Evolutionary conservation across 2,329 filamentous ascomycete genomes (phyloP), one percentile per base, ranked within the genome.

Genomic region (Stachybotrys chlorohalonatus): DNA sequence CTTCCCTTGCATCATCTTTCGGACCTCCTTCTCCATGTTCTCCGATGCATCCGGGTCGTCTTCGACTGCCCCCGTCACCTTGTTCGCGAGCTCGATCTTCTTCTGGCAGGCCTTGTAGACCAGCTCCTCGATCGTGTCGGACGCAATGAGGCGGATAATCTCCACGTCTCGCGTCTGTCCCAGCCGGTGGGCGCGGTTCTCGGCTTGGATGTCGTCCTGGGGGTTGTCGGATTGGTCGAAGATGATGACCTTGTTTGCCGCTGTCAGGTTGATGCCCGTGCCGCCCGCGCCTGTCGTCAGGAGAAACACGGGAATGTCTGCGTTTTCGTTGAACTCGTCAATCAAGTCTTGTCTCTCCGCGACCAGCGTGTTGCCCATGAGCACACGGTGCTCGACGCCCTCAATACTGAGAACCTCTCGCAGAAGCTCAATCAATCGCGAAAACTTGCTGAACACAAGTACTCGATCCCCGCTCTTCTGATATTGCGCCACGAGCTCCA

Each of bases 211-310:
- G 66, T 99, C 94, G 62, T 97, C 93, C 67, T 99, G 94, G 0
- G 94, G 94, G 63, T 99, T 99, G 74, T 96, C 96, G n/a, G 86
- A 90, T 59, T 89, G 88, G 70, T 99, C 94, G 68, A 97, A 96
- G 64, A 99, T 94, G 70, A 99, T 84, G 62, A 99, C 93, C 72
- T 96, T 97, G 75, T 97, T 97, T 5, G 94, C 94, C 42, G 88
- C 89, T 7, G 93, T 94, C 54, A 99, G 74, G 70, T 99, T 99
- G 74, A 99, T 95, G 47, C 94, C 94, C 0, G 93, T 94, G n/a
- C 94, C 94, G 53, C 94, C 94, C 0, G 93, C 92, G 57, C 91
- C 93, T 0, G 94, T 99, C 1, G 89, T 94, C 6, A 99, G 81
- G 60, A 99, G 81, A 70, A 99, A 99, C 0, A 95, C 91, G 0